A percentile compares a stretch with the other conserved stretches of the same genome.
Conservation (phyloP, 2,329 filamentous ascomycete species). For the Aspergillus pseudoterreus region DNA sequence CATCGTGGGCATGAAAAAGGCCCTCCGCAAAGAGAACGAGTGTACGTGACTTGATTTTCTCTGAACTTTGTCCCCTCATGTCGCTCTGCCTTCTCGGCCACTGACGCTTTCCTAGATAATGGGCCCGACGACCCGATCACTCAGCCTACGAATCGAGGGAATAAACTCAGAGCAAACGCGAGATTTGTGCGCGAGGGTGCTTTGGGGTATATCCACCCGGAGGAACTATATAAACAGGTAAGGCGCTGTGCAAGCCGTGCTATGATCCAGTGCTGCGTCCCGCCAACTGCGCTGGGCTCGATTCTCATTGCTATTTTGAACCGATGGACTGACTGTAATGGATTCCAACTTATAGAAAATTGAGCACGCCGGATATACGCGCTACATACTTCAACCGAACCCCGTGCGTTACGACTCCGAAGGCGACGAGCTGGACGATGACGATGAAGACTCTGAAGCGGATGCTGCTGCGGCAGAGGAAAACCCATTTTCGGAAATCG, state of each 20-base stretch:
- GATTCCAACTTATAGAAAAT: constrained; percentile 45
- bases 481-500: constrained; percentile 58
- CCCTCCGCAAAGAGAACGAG: constrained; percentile 45
- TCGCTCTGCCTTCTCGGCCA: not conserved
- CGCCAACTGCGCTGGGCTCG: no score
- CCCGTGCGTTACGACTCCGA: constrained; percentile 61
- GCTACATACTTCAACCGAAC: constrained; percentile 57
- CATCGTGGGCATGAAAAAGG: constrained; percentile 53
- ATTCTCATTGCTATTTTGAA: not conserved
- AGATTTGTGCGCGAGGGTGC: constrained; percentile 54
- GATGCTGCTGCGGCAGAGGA: constrained; percentile 57
- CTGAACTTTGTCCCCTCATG: not conserved
- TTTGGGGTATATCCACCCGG: constrained; percentile 49
- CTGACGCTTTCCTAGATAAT: constrained; percentile 23
- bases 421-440: constrained; percentile 58
- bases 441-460: constrained; percentile 57
- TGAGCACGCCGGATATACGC: constrained; percentile 59
- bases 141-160: constrained; percentile 56
- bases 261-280: no score
- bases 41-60: constrained; percentile 29
- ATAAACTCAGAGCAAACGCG: constrained; percentile 59
- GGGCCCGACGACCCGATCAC: constrained; percentile 52
- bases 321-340: constrained; percentile 7
- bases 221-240: constrained; percentile 56
- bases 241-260: no score